Evolutionary conservation across 2,329 filamentous ascomycete genomes (phyloP), one percentile per base, ranked within the genome.

Genomic region (Fusarium verticillioides): DNA sequence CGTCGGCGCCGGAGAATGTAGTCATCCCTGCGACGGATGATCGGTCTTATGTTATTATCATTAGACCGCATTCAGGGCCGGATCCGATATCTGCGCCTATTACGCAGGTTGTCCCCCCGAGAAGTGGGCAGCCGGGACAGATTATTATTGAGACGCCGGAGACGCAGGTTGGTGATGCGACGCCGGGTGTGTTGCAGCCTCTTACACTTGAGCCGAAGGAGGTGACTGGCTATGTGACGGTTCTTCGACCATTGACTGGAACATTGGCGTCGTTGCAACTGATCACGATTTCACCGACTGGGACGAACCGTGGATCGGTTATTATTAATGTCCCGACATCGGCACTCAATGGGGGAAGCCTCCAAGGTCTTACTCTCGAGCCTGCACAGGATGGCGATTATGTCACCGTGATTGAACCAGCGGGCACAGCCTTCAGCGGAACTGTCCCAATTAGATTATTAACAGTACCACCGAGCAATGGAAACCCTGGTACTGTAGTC

Each of bases 71-170:
- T 26, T n/a, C n/a, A 8, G 75, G 75, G 3, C 36, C 63, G 15
- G 53, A 60, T 4, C 40, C 64, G 0, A 77, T 77, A 13, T 70
- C 69, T 9, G 67, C 53, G 2, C 75, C 75, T 1, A 53, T 75
- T 12, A 75, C 73, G 1, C 40, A 62, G 6, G 47, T 74, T 21
- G 61, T 77, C 13, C 69, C 73, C 1, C 72, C 72, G 9, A 69
- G 28, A 1, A 60, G 52, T 28, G 58, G 64, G 4, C 36, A 59
- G 1, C 75, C 75, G 1, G 75, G 75, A 0, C 62, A 65, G 8
- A 60, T 77, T 30, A 72, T 76, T 7, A 72, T 77, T n/a, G 75
- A 77, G 21, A 76, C 75, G 0, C 75, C 75, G 1, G 64, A 77
- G 34, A 75, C 75, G 0, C 59, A 47, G 4, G 36, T 36, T 15